Percentiles rank a stretch among this genome's conserved stretches.
Conservation (phyloP, 2,329 filamentous ascomycete species). For the Venturia carpophila region DNA sequence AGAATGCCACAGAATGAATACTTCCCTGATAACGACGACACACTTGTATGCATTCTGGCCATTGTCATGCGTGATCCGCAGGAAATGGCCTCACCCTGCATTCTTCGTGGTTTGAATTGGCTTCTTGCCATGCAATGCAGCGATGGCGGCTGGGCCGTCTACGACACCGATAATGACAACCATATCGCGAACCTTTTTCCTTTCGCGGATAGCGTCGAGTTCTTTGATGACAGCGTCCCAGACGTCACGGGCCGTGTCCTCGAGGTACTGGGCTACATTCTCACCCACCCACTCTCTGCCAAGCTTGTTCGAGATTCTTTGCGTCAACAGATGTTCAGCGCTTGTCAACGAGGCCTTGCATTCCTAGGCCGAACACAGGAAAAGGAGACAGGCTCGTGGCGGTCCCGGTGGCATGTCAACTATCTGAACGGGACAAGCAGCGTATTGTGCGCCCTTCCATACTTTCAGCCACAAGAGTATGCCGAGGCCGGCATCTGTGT, state of each 20-base stretch:
- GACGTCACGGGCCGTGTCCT: constrained; percentile 13
- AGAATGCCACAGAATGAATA: not conserved
- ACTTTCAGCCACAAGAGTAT: constrained; percentile 2
- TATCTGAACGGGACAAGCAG: constrained; percentile 6
- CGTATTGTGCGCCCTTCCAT: constrained; percentile 6
- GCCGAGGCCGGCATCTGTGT: not conserved
- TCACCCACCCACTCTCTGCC: not conserved
- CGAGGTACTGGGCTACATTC: not conserved
- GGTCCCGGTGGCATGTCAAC: constrained; percentile 5
- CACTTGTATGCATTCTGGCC: not conserved
- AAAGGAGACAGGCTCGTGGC: constrained; percentile 1
- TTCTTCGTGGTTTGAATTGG: constrained; percentile 2
- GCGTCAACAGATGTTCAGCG: not conserved
- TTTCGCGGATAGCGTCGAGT: constrained; percentile 1
- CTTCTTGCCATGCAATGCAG: constrained; percentile 8
- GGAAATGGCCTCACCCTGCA: not conserved
- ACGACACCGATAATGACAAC: constrained; percentile 11
- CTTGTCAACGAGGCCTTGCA: constrained; percentile 2
- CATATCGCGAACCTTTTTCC: constrained; percentile 4
- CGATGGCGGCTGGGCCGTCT: constrained; percentile 8
- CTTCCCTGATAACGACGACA: constrained; percentile 11
- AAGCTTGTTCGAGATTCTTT: not conserved
- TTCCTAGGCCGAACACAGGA: constrained; percentile 2
- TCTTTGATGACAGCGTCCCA: not conserved
- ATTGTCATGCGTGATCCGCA: not conserved